Evolutionary conservation across 2,329 filamentous ascomycete species (phyloP).

Genomic region (Xylariaceae sp.): DNA sequence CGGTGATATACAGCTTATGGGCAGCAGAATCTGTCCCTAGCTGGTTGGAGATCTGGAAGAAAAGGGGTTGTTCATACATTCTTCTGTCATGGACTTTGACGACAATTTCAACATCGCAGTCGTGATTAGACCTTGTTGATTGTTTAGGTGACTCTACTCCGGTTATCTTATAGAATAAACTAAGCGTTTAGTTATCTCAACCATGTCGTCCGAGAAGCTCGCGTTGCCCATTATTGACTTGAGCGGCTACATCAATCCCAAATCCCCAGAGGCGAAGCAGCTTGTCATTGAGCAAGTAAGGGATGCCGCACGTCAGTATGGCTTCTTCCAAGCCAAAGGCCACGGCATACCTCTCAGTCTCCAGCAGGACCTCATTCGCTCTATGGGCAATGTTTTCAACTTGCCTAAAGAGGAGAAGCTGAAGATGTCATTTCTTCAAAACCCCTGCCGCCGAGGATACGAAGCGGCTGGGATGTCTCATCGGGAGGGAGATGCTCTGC

Average conservation of each 20-base stretch:
- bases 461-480: slow-evolving; percentile 22
- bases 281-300: slow-evolving; percentile 19
- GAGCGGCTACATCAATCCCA: slow-evolving; percentile 18
- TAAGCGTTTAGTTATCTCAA: no score
- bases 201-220: neutral
- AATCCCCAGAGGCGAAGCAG: slow-evolving; percentile 11
- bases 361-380: slow-evolving; percentile 13
- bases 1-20: no score
- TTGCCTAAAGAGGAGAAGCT: slow-evolving; percentile 23
- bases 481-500: slow-evolving; percentile 23
- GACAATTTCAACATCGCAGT: no score
- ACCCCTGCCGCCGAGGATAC: slow-evolving; percentile 27
- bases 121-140: no score
- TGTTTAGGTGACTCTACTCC: no score
- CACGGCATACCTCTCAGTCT: slow-evolving; percentile 22
- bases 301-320: slow-evolving; percentile 15
- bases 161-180: no score
- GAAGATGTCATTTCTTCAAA: slow-evolving; percentile 24
- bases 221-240: slow-evolving; percentile 25
- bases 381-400: slow-evolving; percentile 10
- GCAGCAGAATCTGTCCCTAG: no score
- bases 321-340: slow-evolving; percentile 26
- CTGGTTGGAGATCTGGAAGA: no score
- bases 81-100: no score
- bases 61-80: no score